Evolutionary conservation across 2,329 filamentous ascomycete species (phyloP), one percentile per base, ranked within the genome.

Genomic region (Fusarium beomiforme): DNA sequence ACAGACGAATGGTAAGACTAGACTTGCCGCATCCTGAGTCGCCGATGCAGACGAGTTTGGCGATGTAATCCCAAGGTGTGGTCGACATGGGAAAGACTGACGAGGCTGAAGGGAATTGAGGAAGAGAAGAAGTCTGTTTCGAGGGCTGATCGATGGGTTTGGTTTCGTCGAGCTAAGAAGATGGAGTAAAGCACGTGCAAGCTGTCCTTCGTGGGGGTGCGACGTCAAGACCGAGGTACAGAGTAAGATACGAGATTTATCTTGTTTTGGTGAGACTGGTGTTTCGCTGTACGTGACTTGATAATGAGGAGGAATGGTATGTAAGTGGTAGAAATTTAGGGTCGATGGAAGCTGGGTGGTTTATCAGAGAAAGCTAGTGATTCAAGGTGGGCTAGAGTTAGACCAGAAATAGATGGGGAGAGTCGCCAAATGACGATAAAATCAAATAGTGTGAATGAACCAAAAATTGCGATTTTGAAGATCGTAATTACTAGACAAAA

Each of bases 21-120:
- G 94, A 97, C 86, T 99, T 99, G 78, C 96, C 96, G 79, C 94
- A 97, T 80, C 95, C 96, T 47, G 93, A 96, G 85, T 98, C 96
- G 81, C 96, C 96, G 78, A 99, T 94, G 85, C 94, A 97, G 79
- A 98, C 95, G 77, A 99, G 93, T 84, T 99, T 99, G 82, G 95
- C 95, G 80, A 98, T 99, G 86, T 97, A 98, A 85, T 98, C 94
- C 95, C 95, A 98, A 82, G 94, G 92, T 78, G 91, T 88, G 71
- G 84, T 81, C 78, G 87, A 87, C 88, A 90, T 90, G 79, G 75
- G 70, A 60, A 43, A 47, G 56, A 51, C 51, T 55, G 56, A 39
- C 49, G 44, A 21, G 43, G 57, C 49, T 54, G 64, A 62, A 36
- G 37, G 23, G 49, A 31, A 49, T 54, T 63, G 41, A 53, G 46